phyloP scores from a whole-genome alignment of 2,329 filamentous ascomycete genomes.

The Trichoderma polysporum region DNA sequence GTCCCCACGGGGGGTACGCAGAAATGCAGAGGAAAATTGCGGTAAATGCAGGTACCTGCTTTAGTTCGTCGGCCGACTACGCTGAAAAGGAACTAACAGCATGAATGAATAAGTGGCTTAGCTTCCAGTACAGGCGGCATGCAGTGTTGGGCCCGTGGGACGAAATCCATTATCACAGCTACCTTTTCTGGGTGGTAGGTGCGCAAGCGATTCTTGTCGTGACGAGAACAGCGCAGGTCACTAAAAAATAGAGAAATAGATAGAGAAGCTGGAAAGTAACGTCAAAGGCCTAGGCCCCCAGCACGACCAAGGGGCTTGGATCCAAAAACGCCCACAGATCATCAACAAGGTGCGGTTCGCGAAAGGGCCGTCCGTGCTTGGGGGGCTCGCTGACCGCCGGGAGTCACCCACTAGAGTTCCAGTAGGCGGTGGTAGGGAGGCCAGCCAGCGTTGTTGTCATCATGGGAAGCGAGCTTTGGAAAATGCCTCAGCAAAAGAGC shows the following conservation, averaged over 20 bases:
- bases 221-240: not conserved
- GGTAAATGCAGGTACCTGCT: constrained; percentile 21
- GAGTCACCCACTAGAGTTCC: not conserved
- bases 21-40: constrained; percentile 16
- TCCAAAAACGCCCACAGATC: constrained; percentile 7
- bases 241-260: not conserved
- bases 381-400: constrained; percentile 5
- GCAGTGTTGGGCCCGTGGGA: not conserved
- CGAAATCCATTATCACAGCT: not conserved
- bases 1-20: constrained; percentile 19
- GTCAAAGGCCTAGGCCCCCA: not conserved
- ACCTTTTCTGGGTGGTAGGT: not conserved
- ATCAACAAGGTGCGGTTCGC: constrained; percentile 10
- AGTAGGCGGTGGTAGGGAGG: not conserved
- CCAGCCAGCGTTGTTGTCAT: constrained; percentile 7
- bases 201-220: not conserved
- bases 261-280: not conserved
- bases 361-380: constrained; percentile 3
- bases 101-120: not conserved
- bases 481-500: constrained; percentile 11
- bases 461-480: constrained; percentile 3
- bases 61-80: not conserved
- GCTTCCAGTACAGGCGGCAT: no score
- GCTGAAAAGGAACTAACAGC: not conserved
- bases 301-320: not conserved